phyloP scores from a whole-genome alignment of 352 stramenopile species.

The Phytophthora rubi region DNA sequence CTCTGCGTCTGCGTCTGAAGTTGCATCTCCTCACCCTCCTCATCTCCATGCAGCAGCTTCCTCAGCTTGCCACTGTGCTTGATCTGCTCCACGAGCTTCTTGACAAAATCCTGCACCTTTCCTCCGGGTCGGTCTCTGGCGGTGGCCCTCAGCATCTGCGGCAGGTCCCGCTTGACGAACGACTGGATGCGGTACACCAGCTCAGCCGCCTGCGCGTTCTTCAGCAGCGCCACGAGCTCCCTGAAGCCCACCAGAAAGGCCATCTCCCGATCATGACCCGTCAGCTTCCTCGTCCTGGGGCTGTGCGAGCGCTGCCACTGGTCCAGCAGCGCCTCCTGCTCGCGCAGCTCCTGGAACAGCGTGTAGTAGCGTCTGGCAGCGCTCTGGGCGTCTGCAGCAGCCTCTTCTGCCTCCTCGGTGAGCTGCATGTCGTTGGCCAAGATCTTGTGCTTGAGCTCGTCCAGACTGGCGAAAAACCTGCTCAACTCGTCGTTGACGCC shows the following conservation, averaged over 20 bases:
- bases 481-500: conserved; percentile 47
- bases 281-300: conserved; percentile 36
- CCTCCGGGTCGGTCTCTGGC: conserved; percentile 55
- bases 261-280: conserved; percentile 57
- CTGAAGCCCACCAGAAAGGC: conserved; percentile 66
- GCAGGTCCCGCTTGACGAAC: conserved; percentile 73
- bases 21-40: conserved; percentile 1
- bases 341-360: conserved; percentile 54
- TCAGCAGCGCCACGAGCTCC: conserved; percentile 65
- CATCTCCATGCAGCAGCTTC: conserved; percentile 35
- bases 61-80: conserved; percentile 45
- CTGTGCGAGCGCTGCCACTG: conserved; percentile 53
- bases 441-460: conserved; percentile 55
- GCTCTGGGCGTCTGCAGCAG: neutral
- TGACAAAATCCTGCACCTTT: conserved; percentile 69
- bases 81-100: conserved; percentile 66
- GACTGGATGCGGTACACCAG: conserved; percentile 83
- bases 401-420: conserved; percentile 19
- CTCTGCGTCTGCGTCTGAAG: conserved; percentile 1
- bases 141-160: conserved; percentile 50
- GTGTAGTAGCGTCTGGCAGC: conserved; percentile 32
- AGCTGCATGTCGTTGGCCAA: conserved; percentile 41
- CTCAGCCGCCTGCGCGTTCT: conserved; percentile 64
- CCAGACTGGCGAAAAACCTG: conserved; percentile 39
- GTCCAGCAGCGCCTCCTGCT: conserved; percentile 44